Base-by-base conservation (phyloP, 2,329 filamentous ascomycete species). In the Penicillium sp. region DNA sequence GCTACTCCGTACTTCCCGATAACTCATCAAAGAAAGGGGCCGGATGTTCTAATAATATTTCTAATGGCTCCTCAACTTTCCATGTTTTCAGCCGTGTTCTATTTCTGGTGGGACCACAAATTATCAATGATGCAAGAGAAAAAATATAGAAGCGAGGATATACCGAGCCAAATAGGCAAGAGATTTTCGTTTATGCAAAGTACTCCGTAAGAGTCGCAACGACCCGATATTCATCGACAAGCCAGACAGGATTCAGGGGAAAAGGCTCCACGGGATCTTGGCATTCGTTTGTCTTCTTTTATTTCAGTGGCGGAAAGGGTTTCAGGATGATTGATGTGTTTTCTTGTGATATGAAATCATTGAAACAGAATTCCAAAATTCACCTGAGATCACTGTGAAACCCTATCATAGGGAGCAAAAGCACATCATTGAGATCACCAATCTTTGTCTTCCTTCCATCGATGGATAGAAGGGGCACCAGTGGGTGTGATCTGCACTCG, bases 401-500 rank as follows among this genome's bases (percentile, higher is more conserved):
- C 24, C 12, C 32, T 31, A 34, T 19, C 24, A 12, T 19, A 19
- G 40, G 19, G 32, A 24, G 17, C 19, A 24, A 44, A 29, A 43
- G 19, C 13, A 5, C 12, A 6, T 34, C 22, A 34, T 33, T 28
- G 26, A 38, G 28, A 38, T 45, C 46, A 40, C 19, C 3, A 13
- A 40, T 32, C n/a, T 8, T 15, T 43, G 31, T 19, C 26, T 28
- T 21, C 3, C 22, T 38, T 38, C 44, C 19, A 32, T 24, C 32
- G 34, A 38, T 21, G 12, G 22, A 50, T 29, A 41, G 32, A 48
- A 28, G 13, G 26, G 12, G 13, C 21, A 26, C 9, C 19, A 13
- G 48, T 50, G 48, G 43, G 21, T 47, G 13, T 42, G 48, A 51
- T 51, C 48, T 51, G 10, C 43, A 50, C n/a, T 41, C 28, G 42